Evolutionary conservation across 1,139 yeast species (phyloP).

Genomic region (Pichia sp.): DNA sequence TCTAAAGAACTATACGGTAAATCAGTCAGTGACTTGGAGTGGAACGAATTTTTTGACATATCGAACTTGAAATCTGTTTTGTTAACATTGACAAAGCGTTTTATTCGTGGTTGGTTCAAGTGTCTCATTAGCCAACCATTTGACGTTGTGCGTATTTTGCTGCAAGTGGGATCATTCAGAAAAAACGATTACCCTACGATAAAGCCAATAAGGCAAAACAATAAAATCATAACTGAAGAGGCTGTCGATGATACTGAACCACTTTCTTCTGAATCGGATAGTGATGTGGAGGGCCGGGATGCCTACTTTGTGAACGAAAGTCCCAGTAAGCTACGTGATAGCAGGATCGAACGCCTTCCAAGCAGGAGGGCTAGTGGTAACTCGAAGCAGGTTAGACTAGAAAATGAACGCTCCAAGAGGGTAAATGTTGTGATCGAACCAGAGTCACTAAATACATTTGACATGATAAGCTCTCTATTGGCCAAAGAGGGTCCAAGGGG

Average conservation of each 20-base stretch:
- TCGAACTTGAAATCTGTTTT: constrained; percentile 53
- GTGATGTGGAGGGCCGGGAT: constrained; percentile 35
- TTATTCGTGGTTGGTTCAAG: constrained; percentile 62
- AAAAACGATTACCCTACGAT: not conserved
- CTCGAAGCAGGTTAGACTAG: not conserved
- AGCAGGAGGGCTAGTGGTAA: constrained; percentile 16
- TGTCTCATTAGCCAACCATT: constrained; percentile 79
- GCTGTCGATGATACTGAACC: not conserved
- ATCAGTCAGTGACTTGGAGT: constrained; percentile 49
- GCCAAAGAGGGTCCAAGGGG: constrained; percentile 82
- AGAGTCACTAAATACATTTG: constrained; percentile 61
- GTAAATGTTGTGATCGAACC: constrained; percentile 45
- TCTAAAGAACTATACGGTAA: constrained; percentile 16
- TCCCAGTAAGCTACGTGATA: constrained; percentile 16
- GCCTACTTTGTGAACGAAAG: constrained; percentile 39
- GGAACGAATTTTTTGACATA: constrained; percentile 60
- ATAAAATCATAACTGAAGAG: not conserved
- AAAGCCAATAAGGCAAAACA: not conserved
- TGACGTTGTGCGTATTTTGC: constrained; percentile 71
- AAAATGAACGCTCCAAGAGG: constrained; percentile 1
- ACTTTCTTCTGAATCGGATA: constrained; percentile 21
- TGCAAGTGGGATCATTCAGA: constrained; percentile 65
- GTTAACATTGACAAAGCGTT: constrained; percentile 52
- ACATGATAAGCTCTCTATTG: constrained; percentile 63
- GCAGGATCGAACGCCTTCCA: constrained; percentile 29